Evolutionary conservation across 2,329 filamentous ascomycete genomes (phyloP), one percentile per base, ranked within the genome.

Genomic region (Colletotrichum sublineola): DNA sequence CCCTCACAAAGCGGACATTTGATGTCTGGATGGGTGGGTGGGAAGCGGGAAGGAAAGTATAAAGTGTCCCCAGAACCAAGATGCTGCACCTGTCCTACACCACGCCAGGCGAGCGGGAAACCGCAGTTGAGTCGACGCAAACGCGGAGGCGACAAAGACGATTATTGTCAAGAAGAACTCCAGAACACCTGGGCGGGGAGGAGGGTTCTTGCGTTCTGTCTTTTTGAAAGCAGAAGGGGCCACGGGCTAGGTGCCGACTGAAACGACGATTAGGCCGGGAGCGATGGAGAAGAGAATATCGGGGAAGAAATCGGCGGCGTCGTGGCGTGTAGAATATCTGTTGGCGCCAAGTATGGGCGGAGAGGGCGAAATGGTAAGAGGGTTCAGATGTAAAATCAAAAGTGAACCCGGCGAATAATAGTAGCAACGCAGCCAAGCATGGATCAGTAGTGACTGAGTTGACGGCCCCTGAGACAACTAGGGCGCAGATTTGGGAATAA

Each of bases 381-480:
- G 53, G 69, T 69, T 55, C 60, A 33, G 65, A 67, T 63, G 60
- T 64, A 46, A 61, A 72, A 69, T 50, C 66, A 15, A 60, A 64
- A 40, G 65, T 63, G 68, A 71, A 68, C 48, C 40, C 48, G 53
- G 48, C 58, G 58, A 60, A 60, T 42, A n/a, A 69, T 60, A 61
- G 60, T 64, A 68, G 69, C 46, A 69, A 20, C 48, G 60, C 60
- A 61, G 69, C 69, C 69, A 64, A 72, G 66, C 60, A 72, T 15
- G 33, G 31, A 61, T 31, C 33, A 64, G 53, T 12, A 66, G 53
- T 12, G 60, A 64, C n/a, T 61, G 65, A 40, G 55, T 44, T 52
- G 60, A 69, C 60, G 55, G 69, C 60, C 66, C 66, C 60, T 72
- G 66, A 69, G 60, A 72, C 69, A 69, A 33, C 69, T 72, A 72